Base-by-base conservation (phyloP, 177 flowering plant genomes). In the Tripterygium wilfordii region DNA sequence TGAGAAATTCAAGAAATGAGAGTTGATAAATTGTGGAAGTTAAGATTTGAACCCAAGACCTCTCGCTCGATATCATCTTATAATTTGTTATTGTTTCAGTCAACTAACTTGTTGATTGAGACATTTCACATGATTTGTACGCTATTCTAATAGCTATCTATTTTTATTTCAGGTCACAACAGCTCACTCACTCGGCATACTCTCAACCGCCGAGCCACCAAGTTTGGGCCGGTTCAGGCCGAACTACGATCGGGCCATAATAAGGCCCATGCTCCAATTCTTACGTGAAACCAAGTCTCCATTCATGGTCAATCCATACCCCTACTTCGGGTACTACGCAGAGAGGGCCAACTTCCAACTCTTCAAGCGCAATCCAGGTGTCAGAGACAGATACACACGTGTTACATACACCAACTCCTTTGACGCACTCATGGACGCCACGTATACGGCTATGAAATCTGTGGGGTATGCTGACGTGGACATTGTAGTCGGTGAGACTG, bases 221-320 rank as follows among this genome's bases (percentile, higher is more conserved):
- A 87, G 96, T 45, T 1, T 25, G 1, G 91, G 74, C 14, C 52
- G 73, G 22, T 87, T 94, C 72, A 58, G 86, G 29, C 72, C 61
- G 0, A 88, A 79, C 3, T 80, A 69, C 65, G 91, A 76, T 55
- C 13, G 14, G 10, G 67, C 45, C 1, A 37, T 81, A 4, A 64
- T 94, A 14, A 68, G 49, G 0, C 97, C 97, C 0, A 66, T 90
- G 74, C 71, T 94, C 3, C 49, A 74, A 25, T 94, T 79, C 60
- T 69, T 47, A 29, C 66, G 78, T 0, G 58, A 72, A 21, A 87
- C 97, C 26, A 72, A 70, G 27, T 52, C 95, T 0, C 78, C 90
- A 0, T 85, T 94, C 57, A 68, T 87, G 80, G 70, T 90, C 0
- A 82, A 85, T 70, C 96, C 97, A 0, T 94, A 94, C 48, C 96